Evolutionary conservation across 73 alveolate species (phyloP).

Genomic region (Paramecium biaurelia): DNA sequence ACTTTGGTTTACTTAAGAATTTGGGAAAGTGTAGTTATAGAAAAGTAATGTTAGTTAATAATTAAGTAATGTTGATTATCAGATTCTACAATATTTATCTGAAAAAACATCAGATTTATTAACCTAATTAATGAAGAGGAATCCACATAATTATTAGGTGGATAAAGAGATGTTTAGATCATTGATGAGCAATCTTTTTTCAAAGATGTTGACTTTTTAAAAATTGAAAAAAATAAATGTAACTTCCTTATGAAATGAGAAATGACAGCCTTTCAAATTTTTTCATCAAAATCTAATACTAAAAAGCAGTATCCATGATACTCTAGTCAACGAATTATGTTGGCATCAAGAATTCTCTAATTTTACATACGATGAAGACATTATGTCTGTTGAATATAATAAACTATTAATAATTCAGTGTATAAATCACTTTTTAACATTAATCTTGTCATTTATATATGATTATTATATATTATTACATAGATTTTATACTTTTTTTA

Average conservation of each 20-base stretch:
- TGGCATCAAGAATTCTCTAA: neutral
- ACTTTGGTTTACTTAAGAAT: neutral
- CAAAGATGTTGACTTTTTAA: slow-evolving; percentile 43
- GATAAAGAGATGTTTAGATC: neutral
- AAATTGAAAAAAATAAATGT: neutral
- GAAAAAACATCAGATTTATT: slow-evolving; percentile 22
- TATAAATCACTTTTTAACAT: neutral
- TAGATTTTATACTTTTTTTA: too few species aligned
- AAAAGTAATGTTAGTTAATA: slow-evolving; percentile 69
- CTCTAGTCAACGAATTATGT: neutral
- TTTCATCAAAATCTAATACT: neutral
- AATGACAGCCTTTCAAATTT: neutral
- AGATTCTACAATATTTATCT: neutral
- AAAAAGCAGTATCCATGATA: neutral
- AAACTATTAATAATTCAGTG: neutral
- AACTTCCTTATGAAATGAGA: neutral
- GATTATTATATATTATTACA: too few species aligned
- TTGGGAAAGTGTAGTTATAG: slow-evolving; percentile 76
- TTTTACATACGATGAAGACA: neutral
- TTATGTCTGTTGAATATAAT: neutral
- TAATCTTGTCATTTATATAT: too few species aligned
- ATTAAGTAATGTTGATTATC: too few species aligned
- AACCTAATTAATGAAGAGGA: neutral
- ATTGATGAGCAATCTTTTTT: too few species aligned
- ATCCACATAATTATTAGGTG: slow-evolving; percentile 78